A percentile compares a stretch with the other conserved stretches of the same genome.
These are phyloP conservation scores for Glycyrrhiza uralensis DNA, from an alignment of 306 rosid species.

Conservation along the genomic window DNA sequence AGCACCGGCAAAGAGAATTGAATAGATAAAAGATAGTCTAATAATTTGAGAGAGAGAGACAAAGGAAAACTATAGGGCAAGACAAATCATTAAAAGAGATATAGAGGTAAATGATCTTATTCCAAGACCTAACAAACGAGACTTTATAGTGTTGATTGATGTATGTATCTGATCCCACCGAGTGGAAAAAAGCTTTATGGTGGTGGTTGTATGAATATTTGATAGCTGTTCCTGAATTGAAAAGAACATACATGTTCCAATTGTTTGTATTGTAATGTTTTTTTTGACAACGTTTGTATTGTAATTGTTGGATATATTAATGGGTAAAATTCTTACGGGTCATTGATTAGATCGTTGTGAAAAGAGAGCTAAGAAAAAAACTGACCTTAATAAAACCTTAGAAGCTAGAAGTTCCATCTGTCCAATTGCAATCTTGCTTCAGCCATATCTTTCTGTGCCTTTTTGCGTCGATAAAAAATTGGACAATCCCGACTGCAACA, in stretches of 20 bases:
- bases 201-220: background rate
- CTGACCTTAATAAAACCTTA: slow-evolving; percentile 37
- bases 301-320: background rate
- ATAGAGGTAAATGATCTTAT: no score
- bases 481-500: slow-evolving; percentile 92
- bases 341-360: background rate
- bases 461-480: slow-evolving; percentile 87
- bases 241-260: background rate
- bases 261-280: background rate
- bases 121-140: no score
- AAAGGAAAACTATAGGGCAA: no score
- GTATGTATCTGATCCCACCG: no score
- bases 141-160: no score
- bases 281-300: no score
- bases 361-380: slow-evolving; percentile 5
- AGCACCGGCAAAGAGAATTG: no score
- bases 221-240: background rate
- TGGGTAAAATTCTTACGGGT: background rate
- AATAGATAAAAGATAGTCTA: no score
- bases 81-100: no score
- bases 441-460: slow-evolving; percentile 97
- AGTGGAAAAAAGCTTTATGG: background rate
- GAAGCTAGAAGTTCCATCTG: slow-evolving; percentile 80
- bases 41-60: no score
- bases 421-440: slow-evolving; percentile 86